Evolutionary conservation across 495 filamentous ascomycete genomes (phyloP), one percentile per base, ranked within the genome.

Genomic region (Halenospora varia): DNA sequence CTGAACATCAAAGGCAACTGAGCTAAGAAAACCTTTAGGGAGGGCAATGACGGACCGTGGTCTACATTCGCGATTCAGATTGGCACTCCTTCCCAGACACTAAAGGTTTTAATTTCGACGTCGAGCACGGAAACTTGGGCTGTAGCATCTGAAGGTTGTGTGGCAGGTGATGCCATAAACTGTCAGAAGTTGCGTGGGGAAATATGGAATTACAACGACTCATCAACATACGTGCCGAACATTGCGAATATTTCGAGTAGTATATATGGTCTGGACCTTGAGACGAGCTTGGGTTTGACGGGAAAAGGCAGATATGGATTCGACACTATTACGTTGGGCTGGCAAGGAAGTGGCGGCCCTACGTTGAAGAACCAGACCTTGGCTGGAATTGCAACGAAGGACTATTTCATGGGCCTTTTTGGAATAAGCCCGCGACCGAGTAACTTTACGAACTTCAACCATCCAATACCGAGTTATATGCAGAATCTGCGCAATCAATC

Each of bases 371-470:
- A 77, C 58, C 75, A 78, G 51, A 72, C 70, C 9, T 69, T 85
- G 20, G 80, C 68, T n/a, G 74, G 67, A 8, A 70, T 79, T 23
- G 73, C 73, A 2, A 64, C 68, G 0, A 25, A 20, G 19, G 45
- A 50, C n/a, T 48, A 23, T 17, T 60, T 10, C 35, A 65, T 68
- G 0, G 74, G 73, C 10, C 68, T 77, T 20, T 76, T 85, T 56
- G 83, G 82, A 9, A 62, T 84, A 25, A 78, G 75, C 53, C 71
- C 73, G 25, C 71, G 74, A 55, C 69, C 75, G 0, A 72, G 71
- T 13, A 82, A 82, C 60, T 79, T 81, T 66, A 41, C 55, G 11
- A 58, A 41, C 44, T 62, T 51, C 13, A 73, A 79, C 26, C 22
- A 64, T 23, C 64, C 73, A 10, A 59, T 69, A 25, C 63, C 77